phyloP scores from a whole-genome alignment of 1,284 basidiomycete species.

The Ustilago crameri region DNA sequence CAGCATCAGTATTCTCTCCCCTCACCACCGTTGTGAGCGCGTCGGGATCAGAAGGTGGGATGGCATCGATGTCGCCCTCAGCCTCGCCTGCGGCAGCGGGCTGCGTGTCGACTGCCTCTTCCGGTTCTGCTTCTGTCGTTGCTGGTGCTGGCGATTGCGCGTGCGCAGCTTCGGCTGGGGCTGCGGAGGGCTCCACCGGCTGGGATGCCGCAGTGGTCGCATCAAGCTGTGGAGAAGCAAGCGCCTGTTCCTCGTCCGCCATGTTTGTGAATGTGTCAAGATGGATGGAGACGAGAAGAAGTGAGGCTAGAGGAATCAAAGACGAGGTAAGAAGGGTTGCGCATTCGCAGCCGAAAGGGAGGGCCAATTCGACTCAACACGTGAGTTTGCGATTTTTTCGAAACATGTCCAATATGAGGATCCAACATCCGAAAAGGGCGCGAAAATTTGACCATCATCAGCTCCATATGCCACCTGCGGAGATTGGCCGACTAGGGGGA shows the following conservation, averaged over 20 bases:
- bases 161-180: not conserved
- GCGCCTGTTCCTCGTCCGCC: conserved; percentile 34
- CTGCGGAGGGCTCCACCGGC: not conserved
- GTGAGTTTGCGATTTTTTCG: conserved; percentile 9
- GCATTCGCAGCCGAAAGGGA: not conserved
- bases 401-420: conserved; percentile 1
- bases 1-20: conserved; percentile 29
- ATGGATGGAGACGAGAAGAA: not conserved
- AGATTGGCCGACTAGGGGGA: too few relatives aligned
- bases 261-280: conserved; percentile 10
- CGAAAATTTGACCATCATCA: too few relatives aligned
- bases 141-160: conserved; percentile 2
- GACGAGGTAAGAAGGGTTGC: conserved; percentile 2
- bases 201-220: conserved; percentile 11
- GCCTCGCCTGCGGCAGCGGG: conserved; percentile 11
- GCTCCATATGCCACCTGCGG: too few relatives aligned
- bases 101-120: not conserved
- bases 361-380: conserved; percentile 13
- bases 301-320: not conserved
- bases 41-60: conserved; percentile 20
- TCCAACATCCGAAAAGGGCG: conserved; percentile 2
- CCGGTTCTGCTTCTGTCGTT: conserved; percentile 2
- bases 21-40: conserved; percentile 25
- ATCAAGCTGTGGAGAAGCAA: conserved; percentile 1
- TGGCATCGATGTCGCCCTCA: conserved; percentile 20